Conservation (phyloP, 768 basidiomycete species). For the Leccinellum rugosiceps region DNA sequence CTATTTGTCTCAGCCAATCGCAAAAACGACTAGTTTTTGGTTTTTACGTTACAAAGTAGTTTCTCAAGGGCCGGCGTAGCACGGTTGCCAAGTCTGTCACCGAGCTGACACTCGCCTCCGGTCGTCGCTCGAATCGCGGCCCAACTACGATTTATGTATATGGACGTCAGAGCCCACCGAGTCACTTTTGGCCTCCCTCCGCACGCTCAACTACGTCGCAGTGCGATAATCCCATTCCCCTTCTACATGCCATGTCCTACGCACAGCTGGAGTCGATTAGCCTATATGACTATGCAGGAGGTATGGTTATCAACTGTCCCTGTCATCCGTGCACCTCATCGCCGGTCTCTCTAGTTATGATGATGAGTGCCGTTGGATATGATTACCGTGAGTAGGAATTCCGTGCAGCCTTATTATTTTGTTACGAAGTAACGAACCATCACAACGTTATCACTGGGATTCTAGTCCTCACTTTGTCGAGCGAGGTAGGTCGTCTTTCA, state of each 20-base stretch:
- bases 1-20: too few relatives aligned
- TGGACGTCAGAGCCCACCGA: background rate
- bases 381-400: constrained; percentile 6
- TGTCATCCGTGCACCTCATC: background rate
- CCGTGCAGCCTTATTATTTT: background rate
- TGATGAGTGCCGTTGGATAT: constrained; percentile 1
- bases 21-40: background rate
- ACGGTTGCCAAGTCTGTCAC: background rate
- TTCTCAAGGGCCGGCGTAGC: background rate
- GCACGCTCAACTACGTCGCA: background rate
- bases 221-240: background rate
- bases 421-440: background rate
- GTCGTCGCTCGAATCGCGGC: background rate
- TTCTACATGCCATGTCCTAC: constrained; percentile 6
- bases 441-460: background rate
- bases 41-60: background rate
- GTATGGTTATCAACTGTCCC: background rate
- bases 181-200: background rate
- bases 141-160: background rate
- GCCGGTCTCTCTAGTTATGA: background rate
- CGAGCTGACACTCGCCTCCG: background rate
- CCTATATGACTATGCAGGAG: background rate
- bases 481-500: constrained; percentile 8
- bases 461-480: constrained; percentile 13
- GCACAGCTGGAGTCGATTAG: background rate